Base-by-base conservation (phyloP, 1,284 basidiomycete genomes). In the Boletus hoseneyae region DNA sequence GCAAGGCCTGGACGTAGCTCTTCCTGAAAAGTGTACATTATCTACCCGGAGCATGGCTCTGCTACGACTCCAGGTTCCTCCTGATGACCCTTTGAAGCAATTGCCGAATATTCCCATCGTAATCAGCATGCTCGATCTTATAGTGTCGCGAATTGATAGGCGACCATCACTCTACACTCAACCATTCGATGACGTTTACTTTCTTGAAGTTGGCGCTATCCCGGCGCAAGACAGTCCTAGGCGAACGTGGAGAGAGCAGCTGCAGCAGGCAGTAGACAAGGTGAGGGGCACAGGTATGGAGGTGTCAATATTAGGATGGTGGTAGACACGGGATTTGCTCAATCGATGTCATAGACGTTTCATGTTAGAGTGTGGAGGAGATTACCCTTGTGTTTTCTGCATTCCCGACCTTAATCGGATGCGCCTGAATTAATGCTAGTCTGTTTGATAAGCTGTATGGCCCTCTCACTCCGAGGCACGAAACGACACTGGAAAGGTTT, bases 151-250 rank as follows among this genome's bases (percentile, higher is more conserved):
- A 6, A 74, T 90, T 39, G 84, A 88, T 59, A 73, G 87, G 40
- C 73, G 86, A 48, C 87, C 87, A 0, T 74, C 76, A 3, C 44
- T 73, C 15, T 61, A 65, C 6, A 59, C 63, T 18, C 54, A 59
- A n/a, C 78, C 76, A 1, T 87, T 87, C 57, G 72, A 76, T 30
- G 75, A 79, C 62, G 65, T 79, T 15, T 87, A 88, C 59, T 79
- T 85, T 51, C 60, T 80, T 11, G 83, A 85, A 60, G 60, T 81
- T 25, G 57, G 54, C 16, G 57, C 53, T 43, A 56, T 43, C 40
- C 41, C 47, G n/a, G 48, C 12, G 48, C 48, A 48, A 48, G 51
- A 40, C 12, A 48, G 36, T n/a, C 51, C 45, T 18, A 43, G 39
- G 27, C 41, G 37, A 19, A 34, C 51, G 6, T 66, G 67, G 68